Percentiles rank a stretch among this genome's conserved stretches.
Evolutionary conservation across 306 rosid species (phyloP).

Genomic region (Psophocarpus tetragonolobus): DNA sequence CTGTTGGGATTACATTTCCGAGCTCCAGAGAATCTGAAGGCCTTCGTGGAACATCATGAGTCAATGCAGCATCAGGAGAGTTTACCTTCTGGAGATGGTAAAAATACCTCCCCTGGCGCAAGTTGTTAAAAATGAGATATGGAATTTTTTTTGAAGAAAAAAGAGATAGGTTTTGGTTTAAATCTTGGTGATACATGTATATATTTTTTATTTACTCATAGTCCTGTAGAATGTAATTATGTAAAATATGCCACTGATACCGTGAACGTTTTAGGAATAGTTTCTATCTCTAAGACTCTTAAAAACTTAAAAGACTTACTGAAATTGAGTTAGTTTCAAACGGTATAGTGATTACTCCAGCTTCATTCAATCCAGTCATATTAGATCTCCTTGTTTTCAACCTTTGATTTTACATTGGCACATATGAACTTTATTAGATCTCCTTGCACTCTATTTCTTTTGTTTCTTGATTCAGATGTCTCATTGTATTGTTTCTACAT

Average conservation of each 20-base stretch:
- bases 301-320: no score
- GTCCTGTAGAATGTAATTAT: neutral
- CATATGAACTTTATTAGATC: neutral
- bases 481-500: neutral
- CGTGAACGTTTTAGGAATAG: no score
- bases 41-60: slow-evolving; percentile 49
- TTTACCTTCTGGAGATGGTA: slow-evolving; percentile 47
- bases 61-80: slow-evolving; percentile 38
- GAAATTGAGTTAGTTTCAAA: no score
- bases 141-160: neutral
- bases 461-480: neutral
- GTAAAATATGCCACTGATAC: neutral
- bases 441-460: neutral
- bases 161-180: neutral
- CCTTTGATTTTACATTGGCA: neutral
- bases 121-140: slow-evolving; percentile 1
- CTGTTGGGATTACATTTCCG: slow-evolving; percentile 86
- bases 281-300: no score
- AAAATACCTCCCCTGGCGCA: slow-evolving; percentile 23
- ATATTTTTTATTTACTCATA: neutral
- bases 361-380: no score
- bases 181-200: neutral
- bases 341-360: no score
- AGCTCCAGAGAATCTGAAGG: slow-evolving; percentile 78
- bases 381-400: no score